Conservation (phyloP, 495 filamentous ascomycete species). For the Aspergillus steynii region DNA sequence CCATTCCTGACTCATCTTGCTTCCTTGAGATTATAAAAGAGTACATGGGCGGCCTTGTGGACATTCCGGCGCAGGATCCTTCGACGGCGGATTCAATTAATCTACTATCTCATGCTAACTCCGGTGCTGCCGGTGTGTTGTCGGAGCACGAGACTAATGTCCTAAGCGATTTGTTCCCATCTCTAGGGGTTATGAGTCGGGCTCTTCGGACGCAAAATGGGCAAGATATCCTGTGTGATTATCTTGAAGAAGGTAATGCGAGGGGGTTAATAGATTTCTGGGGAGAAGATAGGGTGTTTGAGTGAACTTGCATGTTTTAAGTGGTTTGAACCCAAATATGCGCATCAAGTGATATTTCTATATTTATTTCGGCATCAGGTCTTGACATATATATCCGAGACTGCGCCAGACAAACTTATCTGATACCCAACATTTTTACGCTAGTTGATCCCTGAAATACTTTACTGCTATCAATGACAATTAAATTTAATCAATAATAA, state of each 20-base stretch:
- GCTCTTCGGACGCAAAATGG: constrained; percentile 35
- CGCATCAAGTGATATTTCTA: no score
- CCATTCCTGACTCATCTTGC: constrained; percentile 26
- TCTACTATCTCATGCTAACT: constrained; percentile 51
- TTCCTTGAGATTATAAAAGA: constrained; percentile 29
- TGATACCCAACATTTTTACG: no score
- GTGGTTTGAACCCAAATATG: no score
- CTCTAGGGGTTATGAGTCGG: constrained; percentile 48
- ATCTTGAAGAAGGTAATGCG: constrained; percentile 32
- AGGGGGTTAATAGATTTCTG: constrained; percentile 47
- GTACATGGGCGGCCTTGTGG: constrained; percentile 24
- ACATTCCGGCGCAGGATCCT: constrained; percentile 20
- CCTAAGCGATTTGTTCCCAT: constrained; percentile 49
- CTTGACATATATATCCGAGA: no score
- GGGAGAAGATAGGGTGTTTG: constrained; percentile 35
- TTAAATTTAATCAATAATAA: no score
- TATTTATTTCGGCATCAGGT: no score
- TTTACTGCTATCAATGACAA: no score
- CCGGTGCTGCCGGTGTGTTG: constrained; percentile 24
- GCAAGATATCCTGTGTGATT: constrained; percentile 33
- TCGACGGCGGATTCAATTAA: constrained; percentile 16
- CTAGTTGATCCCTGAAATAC: no score
- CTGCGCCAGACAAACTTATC: no score
- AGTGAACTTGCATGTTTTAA: constrained; percentile 5
- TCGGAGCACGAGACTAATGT: constrained; percentile 45